Conservation (phyloP, 768 basidiomycete genomes). For the Botryobasidium botryosum region DNA sequence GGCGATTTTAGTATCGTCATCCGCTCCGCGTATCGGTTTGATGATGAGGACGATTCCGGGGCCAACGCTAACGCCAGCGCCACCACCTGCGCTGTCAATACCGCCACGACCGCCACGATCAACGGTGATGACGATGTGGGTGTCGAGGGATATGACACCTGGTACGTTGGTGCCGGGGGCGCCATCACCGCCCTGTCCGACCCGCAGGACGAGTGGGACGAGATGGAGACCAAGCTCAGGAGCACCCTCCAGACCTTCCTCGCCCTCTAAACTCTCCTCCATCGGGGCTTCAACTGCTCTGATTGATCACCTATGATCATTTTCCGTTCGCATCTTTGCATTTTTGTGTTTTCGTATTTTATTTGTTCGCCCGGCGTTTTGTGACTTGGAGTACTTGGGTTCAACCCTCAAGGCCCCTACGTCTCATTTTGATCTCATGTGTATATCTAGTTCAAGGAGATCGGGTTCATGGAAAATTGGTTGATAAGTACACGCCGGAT, state of each 20-base stretch:
- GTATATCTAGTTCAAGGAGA: too few species aligned
- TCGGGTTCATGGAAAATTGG: too few species aligned
- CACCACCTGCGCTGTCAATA: conserved; percentile 58
- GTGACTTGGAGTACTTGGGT: too few species aligned
- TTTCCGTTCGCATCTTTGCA: too few species aligned
- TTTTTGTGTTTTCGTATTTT: too few species aligned
- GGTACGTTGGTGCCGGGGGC: conserved; percentile 83
- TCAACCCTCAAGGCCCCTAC: too few species aligned
- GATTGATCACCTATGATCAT: too few species aligned
- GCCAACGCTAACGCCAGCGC: not conserved
- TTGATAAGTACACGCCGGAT: too few species aligned
- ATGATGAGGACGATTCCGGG: conserved; percentile 19
- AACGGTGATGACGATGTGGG: conserved; percentile 32
- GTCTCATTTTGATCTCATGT: too few species aligned
- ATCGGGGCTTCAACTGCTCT: too few species aligned
- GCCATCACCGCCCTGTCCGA: conserved; percentile 90
- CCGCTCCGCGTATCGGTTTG: conserved; percentile 73
- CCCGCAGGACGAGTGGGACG: conserved; percentile 79
- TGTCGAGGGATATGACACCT: conserved; percentile 28
- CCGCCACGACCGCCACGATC: conserved; percentile 86
- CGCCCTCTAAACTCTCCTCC: too few species aligned
- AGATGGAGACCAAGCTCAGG: conserved; percentile 75
- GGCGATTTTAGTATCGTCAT: conserved; percentile 93
- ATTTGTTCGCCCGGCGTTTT: too few species aligned
- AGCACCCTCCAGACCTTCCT: conserved; percentile 36